Base-by-base conservation (phyloP, 2,329 filamentous ascomycete species). In the Epichloe brachyelytri region DNA sequence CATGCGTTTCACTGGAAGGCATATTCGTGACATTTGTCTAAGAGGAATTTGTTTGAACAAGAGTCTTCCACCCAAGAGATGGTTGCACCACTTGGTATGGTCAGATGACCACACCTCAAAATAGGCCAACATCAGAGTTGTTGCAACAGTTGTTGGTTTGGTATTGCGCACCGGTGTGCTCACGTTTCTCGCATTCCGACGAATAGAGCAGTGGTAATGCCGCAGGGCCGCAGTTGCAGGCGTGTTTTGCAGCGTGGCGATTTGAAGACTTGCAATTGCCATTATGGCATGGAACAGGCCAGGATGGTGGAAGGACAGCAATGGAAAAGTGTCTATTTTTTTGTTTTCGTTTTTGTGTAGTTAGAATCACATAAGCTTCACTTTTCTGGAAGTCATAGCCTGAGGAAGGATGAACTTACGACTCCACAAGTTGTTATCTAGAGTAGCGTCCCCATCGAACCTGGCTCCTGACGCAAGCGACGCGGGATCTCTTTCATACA, bases 71-170 rank as follows among this genome's bases (percentile, higher is more conserved):
- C 93, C 93, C 46, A 87, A 80, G 38, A 97, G 73, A 67, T 97
- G 93, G 55, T 86, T 91, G 61, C 87, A 93, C 93, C 93, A 98
- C 65, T 95, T 95, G 51, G 85, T 82, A 60, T 97, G 91, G 58
- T 98, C 91, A 20, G 89, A 91, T 37, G 85, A 86, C 83, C 91
- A 93, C 17, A 96, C 87, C 65, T 97, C 93, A 61, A 95, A 97
- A 64, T 89, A 97, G 0, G 83, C 88, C 7, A 98, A 75, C 7
- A 97, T 71, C 37, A 96, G 72, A 0, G 88, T 89, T 2, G 90
- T 89, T 7, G 90, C 91, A n/a, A 97, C 71, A 0, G 89, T 96
- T 1, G 87, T 82, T 8, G 88, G 79, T 51, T 88, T 82, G 8
- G 83, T 81, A 49, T 89, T 80, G 59, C 82, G 81, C 44, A 74